These are phyloP conservation scores for Euphrasia confusa DNA, from an alignment of 257 asterid genomes.

Conservation along the genomic window DNA sequence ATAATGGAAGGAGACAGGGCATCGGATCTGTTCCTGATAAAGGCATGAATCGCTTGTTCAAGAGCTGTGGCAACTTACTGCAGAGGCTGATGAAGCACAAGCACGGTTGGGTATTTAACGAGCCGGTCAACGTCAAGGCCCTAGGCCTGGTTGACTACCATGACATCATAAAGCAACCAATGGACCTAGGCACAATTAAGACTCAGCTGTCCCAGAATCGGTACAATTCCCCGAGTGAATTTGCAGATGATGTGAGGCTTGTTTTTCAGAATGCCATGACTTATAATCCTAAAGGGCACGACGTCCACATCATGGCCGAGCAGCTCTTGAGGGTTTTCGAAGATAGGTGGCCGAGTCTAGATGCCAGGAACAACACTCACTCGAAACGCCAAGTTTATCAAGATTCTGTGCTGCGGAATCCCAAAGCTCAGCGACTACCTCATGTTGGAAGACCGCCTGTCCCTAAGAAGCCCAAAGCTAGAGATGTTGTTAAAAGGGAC, in stretches of 20 bases:
- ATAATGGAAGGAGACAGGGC: slow-evolving; percentile 50
- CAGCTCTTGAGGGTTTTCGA: slow-evolving; percentile 57
- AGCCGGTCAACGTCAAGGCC: slow-evolving; percentile 66
- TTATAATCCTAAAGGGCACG: slow-evolving; percentile 79
- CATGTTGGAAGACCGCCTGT: slow-evolving; percentile 43
- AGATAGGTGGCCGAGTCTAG: slow-evolving; percentile 60
- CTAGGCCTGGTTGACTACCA: slow-evolving; percentile 82
- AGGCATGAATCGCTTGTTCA: slow-evolving; percentile 48
- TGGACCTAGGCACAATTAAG: slow-evolving; percentile 82
- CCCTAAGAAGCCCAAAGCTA: slow-evolving; percentile 87
- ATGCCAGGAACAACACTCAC: slow-evolving; percentile 50
- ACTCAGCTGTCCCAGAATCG: slow-evolving; percentile 47
- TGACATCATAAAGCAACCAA: slow-evolving; percentile 63
- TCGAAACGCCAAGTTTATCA: slow-evolving; percentile 27
- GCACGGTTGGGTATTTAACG: slow-evolving; percentile 85
- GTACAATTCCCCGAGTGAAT: slow-evolving; percentile 72
- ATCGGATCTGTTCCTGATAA: slow-evolving; percentile 48
- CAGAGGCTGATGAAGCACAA: slow-evolving; percentile 90
- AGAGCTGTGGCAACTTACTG: slow-evolving; percentile 52
- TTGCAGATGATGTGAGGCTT: slow-evolving; percentile 80
- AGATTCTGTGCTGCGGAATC: slow-evolving; percentile 44
- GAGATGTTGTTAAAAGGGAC: slow-evolving; percentile 81
- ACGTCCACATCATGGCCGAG: slow-evolving; percentile 82
- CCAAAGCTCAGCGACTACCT: slow-evolving; percentile 40
- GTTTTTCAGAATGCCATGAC: slow-evolving; percentile 77